Evolutionary conservation across 257 asterid species (phyloP).

Genomic region (Ajuga chamaepitys): DNA sequence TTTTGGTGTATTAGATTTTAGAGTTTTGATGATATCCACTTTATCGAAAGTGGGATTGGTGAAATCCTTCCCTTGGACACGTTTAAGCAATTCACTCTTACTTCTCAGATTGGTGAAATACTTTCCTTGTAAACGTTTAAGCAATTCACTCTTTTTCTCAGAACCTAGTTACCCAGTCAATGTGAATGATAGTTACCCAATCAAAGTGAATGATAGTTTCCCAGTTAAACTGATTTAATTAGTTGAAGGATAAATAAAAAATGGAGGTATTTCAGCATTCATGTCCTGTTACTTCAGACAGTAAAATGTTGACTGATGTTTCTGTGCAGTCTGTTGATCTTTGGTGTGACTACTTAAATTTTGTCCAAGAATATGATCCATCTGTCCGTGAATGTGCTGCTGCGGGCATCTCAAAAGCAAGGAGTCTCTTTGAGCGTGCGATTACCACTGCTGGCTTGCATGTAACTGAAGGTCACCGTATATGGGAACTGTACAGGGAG

Average conservation of each 20-base stretch:
- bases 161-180: no score
- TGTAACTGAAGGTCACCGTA: constrained; percentile 69
- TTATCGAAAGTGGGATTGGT: not conserved
- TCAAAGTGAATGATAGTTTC: not conserved
- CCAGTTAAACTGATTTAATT: not conserved
- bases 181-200: not conserved
- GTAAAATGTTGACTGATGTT: constrained; percentile 11
- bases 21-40: not conserved
- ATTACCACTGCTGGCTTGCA: constrained; percentile 88
- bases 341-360: constrained; percentile 88
- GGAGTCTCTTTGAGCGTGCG: constrained; percentile 87
- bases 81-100: not conserved
- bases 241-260: not conserved
- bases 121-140: not conserved
- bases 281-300: constrained; percentile 8
- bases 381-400: constrained; percentile 47
- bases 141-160: not conserved
- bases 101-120: not conserved
- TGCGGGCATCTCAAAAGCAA: constrained; percentile 61
- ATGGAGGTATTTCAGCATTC: not conserved
- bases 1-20: not conserved
- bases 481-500: constrained; percentile 79
- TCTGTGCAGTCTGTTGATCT: constrained; percentile 73
- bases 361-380: constrained; percentile 69
- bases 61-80: not conserved